These are phyloP conservation scores for Zoysia matrella DNA, from an alignment of 202 grass and related monocot species.

Conservation along the genomic window DNA sequence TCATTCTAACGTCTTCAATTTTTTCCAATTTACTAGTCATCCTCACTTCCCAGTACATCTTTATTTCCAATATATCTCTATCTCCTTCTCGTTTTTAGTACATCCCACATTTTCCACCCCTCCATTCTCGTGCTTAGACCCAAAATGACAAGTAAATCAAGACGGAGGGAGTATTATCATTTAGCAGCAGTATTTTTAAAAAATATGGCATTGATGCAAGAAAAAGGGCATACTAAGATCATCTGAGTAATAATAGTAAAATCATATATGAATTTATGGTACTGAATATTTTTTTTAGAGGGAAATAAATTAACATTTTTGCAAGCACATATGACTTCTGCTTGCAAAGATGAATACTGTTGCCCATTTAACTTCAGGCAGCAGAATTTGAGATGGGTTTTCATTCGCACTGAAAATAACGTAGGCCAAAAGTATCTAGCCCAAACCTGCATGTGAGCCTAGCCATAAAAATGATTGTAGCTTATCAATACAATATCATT, in stretches of 20 bases:
- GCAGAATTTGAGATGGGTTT: conserved; percentile 2
- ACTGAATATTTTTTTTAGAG: background rate
- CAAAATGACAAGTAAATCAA: too few species aligned
- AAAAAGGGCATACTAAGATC: conserved; percentile 7
- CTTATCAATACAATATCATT: background rate
- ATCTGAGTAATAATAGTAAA: background rate
- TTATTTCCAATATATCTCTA: too few species aligned
- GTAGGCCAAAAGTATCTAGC: conserved; percentile 1
- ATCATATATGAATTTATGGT: too few species aligned
- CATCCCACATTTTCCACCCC: too few species aligned
- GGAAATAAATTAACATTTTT: background rate
- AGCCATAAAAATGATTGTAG: background rate
- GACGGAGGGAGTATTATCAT: background rate
- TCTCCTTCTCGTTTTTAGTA: too few species aligned
- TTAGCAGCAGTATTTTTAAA: background rate
- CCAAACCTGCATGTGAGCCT: background rate
- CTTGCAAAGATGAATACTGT: background rate
- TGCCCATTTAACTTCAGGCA: conserved; percentile 11
- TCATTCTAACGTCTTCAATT: too few species aligned
- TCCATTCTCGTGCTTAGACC: too few species aligned
- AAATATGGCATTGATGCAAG: background rate
- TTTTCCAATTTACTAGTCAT: too few species aligned
- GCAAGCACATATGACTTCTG: background rate
- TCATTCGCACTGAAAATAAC: background rate
- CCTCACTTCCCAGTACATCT: too few species aligned